These are phyloP conservation scores for Candida xyloterini DNA, from an alignment of 805 yeast genomes.

Conservation along the genomic window DNA sequence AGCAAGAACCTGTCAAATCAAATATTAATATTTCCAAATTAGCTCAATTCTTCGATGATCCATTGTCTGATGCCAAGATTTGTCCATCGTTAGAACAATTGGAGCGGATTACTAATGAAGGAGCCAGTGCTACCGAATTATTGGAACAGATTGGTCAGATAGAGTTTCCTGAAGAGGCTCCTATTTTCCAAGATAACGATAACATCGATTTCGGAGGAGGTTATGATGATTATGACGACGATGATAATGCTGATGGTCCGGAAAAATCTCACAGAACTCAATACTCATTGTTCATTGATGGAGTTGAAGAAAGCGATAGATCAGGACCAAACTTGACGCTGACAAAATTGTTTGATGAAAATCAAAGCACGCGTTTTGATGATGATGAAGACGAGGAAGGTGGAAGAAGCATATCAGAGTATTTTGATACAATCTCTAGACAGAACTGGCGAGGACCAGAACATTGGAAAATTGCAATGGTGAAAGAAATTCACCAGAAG, in stretches of 20 bases:
- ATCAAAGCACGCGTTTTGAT: constrained; percentile 19
- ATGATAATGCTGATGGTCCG: constrained; percentile 17
- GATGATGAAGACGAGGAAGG: constrained; percentile 33
- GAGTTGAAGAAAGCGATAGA: constrained; percentile 27
- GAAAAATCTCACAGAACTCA: constrained; percentile 27
- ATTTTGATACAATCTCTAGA: constrained; percentile 71
- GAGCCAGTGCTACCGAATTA: constrained; percentile 26
- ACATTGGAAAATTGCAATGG: constrained; percentile 78
- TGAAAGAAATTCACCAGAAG: constrained; percentile 15
- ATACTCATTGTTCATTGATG: constrained; percentile 32
- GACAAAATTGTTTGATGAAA: constrained; percentile 34
- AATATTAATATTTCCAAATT: constrained; percentile 12
- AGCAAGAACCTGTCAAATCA: neutral
- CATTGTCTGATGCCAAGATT: constrained; percentile 38
- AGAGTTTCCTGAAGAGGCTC: constrained; percentile 18
- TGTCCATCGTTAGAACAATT: constrained; percentile 73
- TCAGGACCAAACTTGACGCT: constrained; percentile 33
- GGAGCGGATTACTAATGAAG: constrained; percentile 33
- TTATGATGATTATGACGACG: constrained; percentile 26
- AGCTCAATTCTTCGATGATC: constrained; percentile 18
- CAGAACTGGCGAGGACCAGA: constrained; percentile 89
- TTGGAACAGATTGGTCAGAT: constrained; percentile 26
- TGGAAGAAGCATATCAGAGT: constrained; percentile 56
- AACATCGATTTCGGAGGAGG: constrained; percentile 18
- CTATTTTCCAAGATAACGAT: constrained; percentile 21